Conservation (phyloP, 2,329 filamentous ascomycete genomes). For the Penicillium hesseltinei region DNA sequence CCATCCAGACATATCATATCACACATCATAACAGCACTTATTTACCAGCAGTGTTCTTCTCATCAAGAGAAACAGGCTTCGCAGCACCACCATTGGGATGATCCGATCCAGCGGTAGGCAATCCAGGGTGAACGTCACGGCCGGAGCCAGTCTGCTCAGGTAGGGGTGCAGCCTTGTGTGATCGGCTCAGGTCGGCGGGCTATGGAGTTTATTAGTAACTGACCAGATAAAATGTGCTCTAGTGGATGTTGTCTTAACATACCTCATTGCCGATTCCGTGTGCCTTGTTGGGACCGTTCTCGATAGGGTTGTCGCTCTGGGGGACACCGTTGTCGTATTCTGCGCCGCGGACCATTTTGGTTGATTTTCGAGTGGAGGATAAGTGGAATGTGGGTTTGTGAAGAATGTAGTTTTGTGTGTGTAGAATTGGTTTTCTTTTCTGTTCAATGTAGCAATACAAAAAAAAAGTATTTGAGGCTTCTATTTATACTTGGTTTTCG, state of each 20-base stretch:
- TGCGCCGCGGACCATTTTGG: conserved; percentile 43
- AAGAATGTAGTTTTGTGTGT: no score
- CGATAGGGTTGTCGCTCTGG: conserved; percentile 42
- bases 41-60: conserved; percentile 26
- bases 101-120: conserved; percentile 22
- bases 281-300: conserved; percentile 32
- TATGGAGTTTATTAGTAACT: conserved; percentile 11
- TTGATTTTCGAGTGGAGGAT: neutral
- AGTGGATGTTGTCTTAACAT: neutral
- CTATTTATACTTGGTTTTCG: neutral
- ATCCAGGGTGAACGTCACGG: conserved; percentile 27
- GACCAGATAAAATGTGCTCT: neutral
- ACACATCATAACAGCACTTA: neutral
- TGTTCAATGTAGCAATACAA: no score
- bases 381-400: neutral
- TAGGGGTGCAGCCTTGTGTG: conserved; percentile 35
- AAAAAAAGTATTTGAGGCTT: neutral
- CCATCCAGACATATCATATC: neutral
- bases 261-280: conserved; percentile 38
- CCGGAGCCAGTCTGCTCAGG: conserved; percentile 35
- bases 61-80: conserved; percentile 35
- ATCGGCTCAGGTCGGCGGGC: conserved; percentile 32
- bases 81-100: conserved; percentile 32
- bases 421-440: no score
- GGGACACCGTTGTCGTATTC: conserved; percentile 40